phyloP scores from a whole-genome alignment of 495 filamentous ascomycete genomes.

The Podospora comata region DNA sequence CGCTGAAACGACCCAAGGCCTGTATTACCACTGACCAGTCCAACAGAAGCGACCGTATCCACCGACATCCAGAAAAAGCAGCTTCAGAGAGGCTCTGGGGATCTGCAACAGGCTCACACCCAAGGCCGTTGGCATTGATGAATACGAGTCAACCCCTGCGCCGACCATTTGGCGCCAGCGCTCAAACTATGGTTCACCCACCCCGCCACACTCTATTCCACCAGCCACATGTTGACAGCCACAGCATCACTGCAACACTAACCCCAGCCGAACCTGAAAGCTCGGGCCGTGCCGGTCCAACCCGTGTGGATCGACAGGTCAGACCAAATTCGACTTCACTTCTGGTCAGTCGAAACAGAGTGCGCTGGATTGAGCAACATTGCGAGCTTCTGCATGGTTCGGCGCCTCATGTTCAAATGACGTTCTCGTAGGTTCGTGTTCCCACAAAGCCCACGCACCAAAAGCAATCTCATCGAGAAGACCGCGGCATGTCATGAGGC shows the following conservation, averaged over 20 bases:
- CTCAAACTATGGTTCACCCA: not conserved
- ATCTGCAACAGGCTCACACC: not conserved
- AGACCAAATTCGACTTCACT: no score
- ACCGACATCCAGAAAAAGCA: not conserved
- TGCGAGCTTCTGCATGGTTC: no score
- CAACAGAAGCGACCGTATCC: slow-evolving; percentile 3
- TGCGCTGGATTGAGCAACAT: no score
- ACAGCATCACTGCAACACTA: not conserved
- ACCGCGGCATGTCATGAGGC: no score
- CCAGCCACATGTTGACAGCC: not conserved
- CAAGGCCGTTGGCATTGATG: not conserved
- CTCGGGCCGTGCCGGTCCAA: no score
- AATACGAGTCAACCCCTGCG: slow-evolving; percentile 5
- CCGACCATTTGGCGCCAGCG: not conserved
- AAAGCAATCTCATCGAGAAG: no score
- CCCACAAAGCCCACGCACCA: no score
- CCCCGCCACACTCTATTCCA: not conserved
- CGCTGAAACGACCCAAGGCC: not conserved
- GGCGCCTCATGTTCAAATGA: no score
- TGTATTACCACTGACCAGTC: not conserved
- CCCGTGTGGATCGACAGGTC: no score
- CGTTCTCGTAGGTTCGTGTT: no score
- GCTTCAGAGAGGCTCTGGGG: not conserved
- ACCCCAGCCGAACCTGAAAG: no score
- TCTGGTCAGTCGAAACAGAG: no score